A percentile compares a stretch with the other conserved stretches of the same genome.
Conservation (phyloP, 2,329 filamentous ascomycete genomes). For the Exutisphaerella laricina region DNA sequence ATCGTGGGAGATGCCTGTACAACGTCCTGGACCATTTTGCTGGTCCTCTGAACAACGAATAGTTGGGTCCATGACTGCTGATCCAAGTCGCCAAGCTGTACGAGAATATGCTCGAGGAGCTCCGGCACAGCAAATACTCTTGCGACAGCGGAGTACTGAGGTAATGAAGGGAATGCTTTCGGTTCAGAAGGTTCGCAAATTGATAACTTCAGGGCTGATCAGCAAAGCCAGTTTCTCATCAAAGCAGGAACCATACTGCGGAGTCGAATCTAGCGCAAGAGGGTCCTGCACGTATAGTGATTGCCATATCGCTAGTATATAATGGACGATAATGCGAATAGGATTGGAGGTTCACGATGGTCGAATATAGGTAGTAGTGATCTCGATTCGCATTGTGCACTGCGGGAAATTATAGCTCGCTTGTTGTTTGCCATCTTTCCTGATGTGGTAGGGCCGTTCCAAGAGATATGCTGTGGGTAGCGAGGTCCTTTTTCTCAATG, state of each 20-base stretch:
- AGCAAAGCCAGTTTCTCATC: neutral
- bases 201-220: neutral
- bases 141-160: constrained; percentile 5
- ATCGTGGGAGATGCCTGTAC: constrained; percentile 18
- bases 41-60: constrained; percentile 19
- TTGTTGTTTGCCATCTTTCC: constrained; percentile 4
- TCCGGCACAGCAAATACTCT: constrained; percentile 20
- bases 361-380: neutral
- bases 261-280: neutral
- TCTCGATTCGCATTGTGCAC: neutral
- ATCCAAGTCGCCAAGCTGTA: constrained; percentile 16
- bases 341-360: neutral
- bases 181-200: neutral
- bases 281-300: neutral
- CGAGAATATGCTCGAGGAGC: constrained; percentile 19
- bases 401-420: constrained; percentile 2
- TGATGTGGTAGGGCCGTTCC: constrained; percentile 4
- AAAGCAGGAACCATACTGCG: constrained; percentile 1
- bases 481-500: constrained; percentile 1
- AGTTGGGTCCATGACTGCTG: constrained; percentile 17
- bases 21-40: constrained; percentile 15
- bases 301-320: neutral
- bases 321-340: neutral
- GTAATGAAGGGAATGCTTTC: neutral
- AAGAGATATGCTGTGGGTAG: constrained; percentile 5